A percentile compares a stretch with the other conserved stretches of the same genome.
These are phyloP conservation scores for Lippia alba DNA, from an alignment of 305 asterid genomes.

Conservation along the genomic window DNA sequence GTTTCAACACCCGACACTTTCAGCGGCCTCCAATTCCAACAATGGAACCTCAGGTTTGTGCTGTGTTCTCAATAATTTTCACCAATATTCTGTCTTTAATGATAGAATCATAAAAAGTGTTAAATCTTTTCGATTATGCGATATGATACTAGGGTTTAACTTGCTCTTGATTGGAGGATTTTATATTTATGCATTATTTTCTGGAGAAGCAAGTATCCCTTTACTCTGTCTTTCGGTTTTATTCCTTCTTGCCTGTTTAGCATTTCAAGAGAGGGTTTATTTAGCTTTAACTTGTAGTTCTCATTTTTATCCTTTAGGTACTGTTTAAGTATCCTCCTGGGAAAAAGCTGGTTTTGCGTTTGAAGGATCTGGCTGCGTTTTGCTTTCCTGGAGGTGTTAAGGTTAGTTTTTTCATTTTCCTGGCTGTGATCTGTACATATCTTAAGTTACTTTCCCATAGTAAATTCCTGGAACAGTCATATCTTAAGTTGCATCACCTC, in stretches of 20 bases:
- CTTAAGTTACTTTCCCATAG: neutral
- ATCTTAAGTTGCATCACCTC: neutral
- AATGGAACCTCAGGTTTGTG: conserved; percentile 82
- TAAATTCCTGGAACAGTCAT: neutral
- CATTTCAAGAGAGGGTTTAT: neutral
- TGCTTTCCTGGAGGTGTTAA: conserved; percentile 96
- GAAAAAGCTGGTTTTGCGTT: conserved; percentile 67
- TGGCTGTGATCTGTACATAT: conserved; percentile 15
- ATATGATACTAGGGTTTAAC: conserved; percentile 9
- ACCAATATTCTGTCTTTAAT: neutral
- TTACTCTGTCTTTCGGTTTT: conserved; percentile 6
- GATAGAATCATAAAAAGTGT: neutral
- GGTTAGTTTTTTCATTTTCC: conserved; percentile 52
- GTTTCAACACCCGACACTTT: conserved; percentile 42
- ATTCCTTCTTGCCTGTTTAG: conserved; percentile 1
- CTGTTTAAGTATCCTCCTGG: conserved; percentile 90
- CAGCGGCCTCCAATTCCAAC: conserved; percentile 61
- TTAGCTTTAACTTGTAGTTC: conserved; percentile 15
- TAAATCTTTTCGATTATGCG: neutral
- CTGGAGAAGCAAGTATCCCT: conserved; percentile 4
- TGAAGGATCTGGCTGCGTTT: conserved; percentile 86
- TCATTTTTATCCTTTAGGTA: conserved; percentile 51
- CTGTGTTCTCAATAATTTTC: conserved; percentile 8
- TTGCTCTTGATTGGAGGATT: conserved; percentile 14
- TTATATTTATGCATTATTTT: neutral